A percentile compares a stretch with the other conserved stretches of the same genome.
Evolutionary conservation across 2,329 filamentous ascomycete genomes (phyloP).

Genomic region (Eutypella sp.): DNA sequence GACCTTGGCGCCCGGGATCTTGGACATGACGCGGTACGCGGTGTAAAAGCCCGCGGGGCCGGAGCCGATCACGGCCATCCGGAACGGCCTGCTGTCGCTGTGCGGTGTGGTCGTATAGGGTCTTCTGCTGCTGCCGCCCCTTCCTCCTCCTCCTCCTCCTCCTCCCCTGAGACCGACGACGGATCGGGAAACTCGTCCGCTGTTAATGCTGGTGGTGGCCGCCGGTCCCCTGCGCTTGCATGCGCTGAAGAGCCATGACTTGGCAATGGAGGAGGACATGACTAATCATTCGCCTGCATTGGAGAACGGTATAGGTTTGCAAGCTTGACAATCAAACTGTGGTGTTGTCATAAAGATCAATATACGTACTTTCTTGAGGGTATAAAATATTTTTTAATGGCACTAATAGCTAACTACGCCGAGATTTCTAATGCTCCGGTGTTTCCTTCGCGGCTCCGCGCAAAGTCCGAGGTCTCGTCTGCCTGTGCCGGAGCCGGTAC

Average conservation of each 20-base stretch:
- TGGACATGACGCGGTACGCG: conserved; percentile 76
- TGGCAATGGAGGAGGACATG: conserved; percentile 19
- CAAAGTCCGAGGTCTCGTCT: too few relatives aligned
- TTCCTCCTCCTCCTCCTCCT: too few relatives aligned
- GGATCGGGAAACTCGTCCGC: conserved; percentile 2
- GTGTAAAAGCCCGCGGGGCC: conserved; percentile 96
- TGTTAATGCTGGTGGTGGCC: background rate
- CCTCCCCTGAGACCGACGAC: too few relatives aligned
- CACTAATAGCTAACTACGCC: too few relatives aligned
- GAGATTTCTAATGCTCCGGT: too few relatives aligned
- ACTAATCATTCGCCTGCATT: too few relatives aligned
- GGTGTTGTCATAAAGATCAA: conserved; percentile 3
- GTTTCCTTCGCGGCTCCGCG: too few relatives aligned
- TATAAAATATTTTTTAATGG: too few relatives aligned
- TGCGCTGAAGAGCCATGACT: conserved; percentile 22
- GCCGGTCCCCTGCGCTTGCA: conserved; percentile 16
- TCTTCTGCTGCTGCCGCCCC: conserved; percentile 9
- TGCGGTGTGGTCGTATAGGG: conserved; percentile 20
- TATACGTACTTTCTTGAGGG: too few relatives aligned
- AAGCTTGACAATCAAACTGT: conserved; percentile 1
- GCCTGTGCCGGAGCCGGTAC: too few relatives aligned
- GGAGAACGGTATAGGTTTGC: too few relatives aligned
- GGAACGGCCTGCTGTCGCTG: conserved; percentile 50
- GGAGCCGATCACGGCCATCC: conserved; percentile 85
- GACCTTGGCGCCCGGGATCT: conserved; percentile 64